phyloP scores from a whole-genome alignment of 305 asterid species.

The Stenogyne calaminthoides region DNA sequence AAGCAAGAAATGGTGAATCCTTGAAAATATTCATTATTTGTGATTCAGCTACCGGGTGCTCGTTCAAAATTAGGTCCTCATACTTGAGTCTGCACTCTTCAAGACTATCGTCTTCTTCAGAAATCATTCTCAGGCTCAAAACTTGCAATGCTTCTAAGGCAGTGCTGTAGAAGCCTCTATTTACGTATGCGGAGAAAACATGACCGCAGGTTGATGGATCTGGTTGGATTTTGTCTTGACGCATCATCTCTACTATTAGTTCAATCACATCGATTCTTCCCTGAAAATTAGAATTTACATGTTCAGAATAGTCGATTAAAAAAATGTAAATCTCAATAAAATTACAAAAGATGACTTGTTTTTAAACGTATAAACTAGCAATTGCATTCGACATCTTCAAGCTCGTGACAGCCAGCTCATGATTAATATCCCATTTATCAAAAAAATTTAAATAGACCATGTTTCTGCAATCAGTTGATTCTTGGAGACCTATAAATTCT shows the following conservation, averaged over 20 bases:
- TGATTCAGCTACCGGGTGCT: conserved; percentile 49
- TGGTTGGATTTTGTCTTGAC: conserved; percentile 67
- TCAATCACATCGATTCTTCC: conserved; percentile 75
- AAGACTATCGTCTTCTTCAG: conserved; percentile 45
- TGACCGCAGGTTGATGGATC: conserved; percentile 73
- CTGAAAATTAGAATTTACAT: conserved; percentile 39
- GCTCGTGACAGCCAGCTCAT: conserved; percentile 6
- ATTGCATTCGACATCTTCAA: neutral
- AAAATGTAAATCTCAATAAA: neutral
- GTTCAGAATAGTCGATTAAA: conserved; percentile 18
- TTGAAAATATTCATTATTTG: conserved; percentile 49
- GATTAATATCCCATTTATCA: neutral
- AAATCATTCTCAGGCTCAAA: conserved; percentile 79
- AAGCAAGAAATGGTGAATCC: conserved; percentile 48
- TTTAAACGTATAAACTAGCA: neutral
- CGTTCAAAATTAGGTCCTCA: conserved; percentile 56
- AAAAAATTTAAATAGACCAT: conserved; percentile 1
- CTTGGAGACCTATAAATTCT: neutral
- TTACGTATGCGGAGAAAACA: conserved; percentile 65
- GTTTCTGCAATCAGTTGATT: neutral
- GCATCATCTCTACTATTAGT: conserved; percentile 72
- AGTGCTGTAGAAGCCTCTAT: conserved; percentile 54
- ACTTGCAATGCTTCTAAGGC: conserved; percentile 94
- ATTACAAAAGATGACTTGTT: neutral
- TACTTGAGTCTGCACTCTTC: conserved; percentile 49